Percentiles rank a stretch among this genome's conserved stretches.
These are phyloP conservation scores for Periconia macrospinosa DNA, from an alignment of 2,329 filamentous ascomycete species.

Conservation along the genomic window DNA sequence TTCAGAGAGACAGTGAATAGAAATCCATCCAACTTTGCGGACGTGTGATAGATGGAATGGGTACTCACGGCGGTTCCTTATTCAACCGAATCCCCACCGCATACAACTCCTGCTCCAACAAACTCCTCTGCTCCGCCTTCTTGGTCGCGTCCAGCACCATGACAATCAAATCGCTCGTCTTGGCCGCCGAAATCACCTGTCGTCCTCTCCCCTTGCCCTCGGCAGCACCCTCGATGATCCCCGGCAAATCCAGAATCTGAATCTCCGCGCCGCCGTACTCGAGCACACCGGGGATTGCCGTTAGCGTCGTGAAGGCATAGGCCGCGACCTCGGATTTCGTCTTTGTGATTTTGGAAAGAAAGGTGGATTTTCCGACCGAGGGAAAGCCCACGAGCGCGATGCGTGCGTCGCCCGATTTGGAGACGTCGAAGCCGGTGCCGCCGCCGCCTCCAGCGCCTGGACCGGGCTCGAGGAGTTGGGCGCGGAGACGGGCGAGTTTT, in stretches of 20 bases:
- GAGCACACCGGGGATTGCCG: slow-evolving; percentile 93
- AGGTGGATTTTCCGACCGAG: slow-evolving; percentile 97
- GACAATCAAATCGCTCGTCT: slow-evolving; percentile 95
- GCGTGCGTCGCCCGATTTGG: slow-evolving; percentile 92
- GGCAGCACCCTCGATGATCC: slow-evolving; percentile 95
- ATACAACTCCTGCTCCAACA: slow-evolving; percentile 90
- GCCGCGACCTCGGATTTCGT: slow-evolving; percentile 95
- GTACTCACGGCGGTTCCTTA: slow-evolving; percentile 78
- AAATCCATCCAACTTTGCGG: too few relatives aligned
- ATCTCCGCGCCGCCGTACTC: slow-evolving; percentile 98
- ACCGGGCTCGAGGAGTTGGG: slow-evolving; percentile 88
- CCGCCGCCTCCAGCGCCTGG: slow-evolving; percentile 76
- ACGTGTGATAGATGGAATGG: not conserved
- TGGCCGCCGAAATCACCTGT: slow-evolving; percentile 96
- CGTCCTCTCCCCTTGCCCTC: slow-evolving; percentile 95
- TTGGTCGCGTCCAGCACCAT: slow-evolving; percentile 99
- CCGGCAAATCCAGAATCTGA: slow-evolving; percentile 93
- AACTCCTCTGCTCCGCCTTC: slow-evolving; percentile 84
- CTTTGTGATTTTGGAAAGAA: slow-evolving; percentile 98
- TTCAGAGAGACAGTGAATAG: too few relatives aligned
- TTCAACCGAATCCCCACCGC: slow-evolving; percentile 94
- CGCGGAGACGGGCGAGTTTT: slow-evolving; percentile 92
- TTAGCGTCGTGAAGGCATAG: slow-evolving; percentile 96
- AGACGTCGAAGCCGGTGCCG: slow-evolving; percentile 83
- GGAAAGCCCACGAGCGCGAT: slow-evolving; percentile 99